These are phyloP conservation scores for Fraxinus floribunda DNA, from an alignment of 305 asterid species.

Conservation along the genomic window DNA sequence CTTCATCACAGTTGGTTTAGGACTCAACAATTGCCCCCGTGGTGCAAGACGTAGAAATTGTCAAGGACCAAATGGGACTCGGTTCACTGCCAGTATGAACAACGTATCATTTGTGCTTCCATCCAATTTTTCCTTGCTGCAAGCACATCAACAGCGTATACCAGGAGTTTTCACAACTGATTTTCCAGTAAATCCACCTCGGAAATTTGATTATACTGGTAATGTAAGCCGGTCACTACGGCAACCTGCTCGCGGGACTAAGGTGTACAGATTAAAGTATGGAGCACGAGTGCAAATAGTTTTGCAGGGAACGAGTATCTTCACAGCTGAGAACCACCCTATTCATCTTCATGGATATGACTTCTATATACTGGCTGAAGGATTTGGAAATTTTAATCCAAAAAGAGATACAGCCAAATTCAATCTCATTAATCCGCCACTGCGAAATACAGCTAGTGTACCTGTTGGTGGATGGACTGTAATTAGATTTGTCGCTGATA, in stretches of 20 bases:
- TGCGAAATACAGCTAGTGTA: constrained; percentile 63
- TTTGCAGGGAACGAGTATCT: constrained; percentile 61
- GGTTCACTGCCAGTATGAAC: too few species aligned
- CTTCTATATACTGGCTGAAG: constrained; percentile 67
- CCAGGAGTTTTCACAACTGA: constrained; percentile 68
- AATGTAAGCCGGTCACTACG: constrained; percentile 58
- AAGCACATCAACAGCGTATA: constrained; percentile 30
- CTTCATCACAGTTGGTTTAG: too few species aligned
- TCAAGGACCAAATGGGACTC: too few species aligned
- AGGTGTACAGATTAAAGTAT: constrained; percentile 42
- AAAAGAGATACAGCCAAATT: constrained; percentile 53
- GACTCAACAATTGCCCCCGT: too few species aligned
- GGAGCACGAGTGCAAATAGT: constrained; percentile 66
- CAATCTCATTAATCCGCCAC: constrained; percentile 75
- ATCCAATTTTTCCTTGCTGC: too few species aligned
- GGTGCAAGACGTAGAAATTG: too few species aligned
- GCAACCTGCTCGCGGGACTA: constrained; percentile 61
- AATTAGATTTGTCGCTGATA: constrained; percentile 77
- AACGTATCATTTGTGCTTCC: too few species aligned
- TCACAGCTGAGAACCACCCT: constrained; percentile 69
- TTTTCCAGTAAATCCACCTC: constrained; percentile 60
- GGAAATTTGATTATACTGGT: constrained; percentile 58
- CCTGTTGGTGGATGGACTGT: constrained; percentile 91
- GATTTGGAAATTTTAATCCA: constrained; percentile 76
- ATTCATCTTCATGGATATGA: constrained; percentile 82